Base-by-base conservation (phyloP, 495 filamentous ascomycete genomes). In the Penicillium psychrofluorescens region DNA sequence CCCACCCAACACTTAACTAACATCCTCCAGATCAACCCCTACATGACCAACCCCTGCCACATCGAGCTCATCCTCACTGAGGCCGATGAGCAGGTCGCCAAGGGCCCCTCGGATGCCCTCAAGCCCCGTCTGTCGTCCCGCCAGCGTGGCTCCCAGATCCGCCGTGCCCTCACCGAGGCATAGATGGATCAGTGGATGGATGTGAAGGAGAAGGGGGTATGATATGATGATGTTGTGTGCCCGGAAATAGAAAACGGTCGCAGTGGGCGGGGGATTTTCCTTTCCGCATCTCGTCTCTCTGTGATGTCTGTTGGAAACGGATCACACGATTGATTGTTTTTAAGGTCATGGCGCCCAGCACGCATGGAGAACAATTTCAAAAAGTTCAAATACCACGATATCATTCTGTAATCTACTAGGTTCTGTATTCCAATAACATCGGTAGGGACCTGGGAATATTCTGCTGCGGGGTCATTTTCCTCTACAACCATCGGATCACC, bases 41-140 rank as follows among this genome's bases (percentile, higher is more conserved):
- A 96, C 80, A 96, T 97, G 94, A 95, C 88, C 45, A 94, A 95
- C 80, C 92, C 92, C 50, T 99, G 90, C 84, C 92, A 99, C 79
- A 92, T 99, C 73, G 92, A 99, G 77, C 75, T 97, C 47, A 97
- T 99, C 83, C 82, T 99, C 54, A 95, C 94, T 61, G 94, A 99
- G 78, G 87, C 78, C 44, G 81, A 89, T 61, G 92, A 99, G 78
- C 63, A 68, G 53, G 77, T 85, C 50, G 79, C 88, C 72, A 96
- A 96, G 79, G 80, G 77, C 33, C 50, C 68, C 22, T 65, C 50
- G 51, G 38, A 76, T 34, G 75, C 80, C 55, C 76, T 75, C 41
- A 71, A 77, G 54, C 56, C 63, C 47, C 82, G 80, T 59, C 73
- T 98, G 59, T 86, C 67, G 76, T 84, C 86, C 44, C 83, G 89